These are phyloP conservation scores for Talaromyces wortmannii DNA, from an alignment of 495 filamentous ascomycete genomes.

Conservation along the genomic window DNA sequence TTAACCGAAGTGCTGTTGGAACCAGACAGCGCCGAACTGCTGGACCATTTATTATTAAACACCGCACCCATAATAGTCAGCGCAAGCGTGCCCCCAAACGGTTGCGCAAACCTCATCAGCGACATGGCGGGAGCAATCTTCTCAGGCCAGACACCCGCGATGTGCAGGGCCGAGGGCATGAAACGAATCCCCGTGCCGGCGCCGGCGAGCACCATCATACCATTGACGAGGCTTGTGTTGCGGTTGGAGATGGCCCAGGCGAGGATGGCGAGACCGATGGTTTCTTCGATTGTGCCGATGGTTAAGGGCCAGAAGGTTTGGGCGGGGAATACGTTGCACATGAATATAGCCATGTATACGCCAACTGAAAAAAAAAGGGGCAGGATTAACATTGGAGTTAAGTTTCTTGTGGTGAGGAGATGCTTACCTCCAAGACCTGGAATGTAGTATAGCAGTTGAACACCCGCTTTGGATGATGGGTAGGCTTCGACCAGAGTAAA, in stretches of 20 bases:
- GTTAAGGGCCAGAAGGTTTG: slow-evolving; percentile 47
- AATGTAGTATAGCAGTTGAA: slow-evolving; percentile 42
- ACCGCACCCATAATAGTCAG: slow-evolving; percentile 55
- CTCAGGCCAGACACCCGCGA: slow-evolving; percentile 43
- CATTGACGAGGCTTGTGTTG: slow-evolving; percentile 37
- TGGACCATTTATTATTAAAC: slow-evolving; percentile 44
- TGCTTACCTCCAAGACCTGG: slow-evolving; percentile 31
- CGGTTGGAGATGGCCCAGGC: slow-evolving; percentile 36
- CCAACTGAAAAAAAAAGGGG: slow-evolving; percentile 32
- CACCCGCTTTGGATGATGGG: slow-evolving; percentile 36
- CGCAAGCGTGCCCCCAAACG: slow-evolving; percentile 51
- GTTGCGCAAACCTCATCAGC: slow-evolving; percentile 40
- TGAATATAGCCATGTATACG: slow-evolving; percentile 44
- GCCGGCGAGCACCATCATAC: slow-evolving; percentile 54
- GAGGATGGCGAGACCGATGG: slow-evolving; percentile 39
- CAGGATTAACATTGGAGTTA: background rate
- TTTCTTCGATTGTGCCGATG: slow-evolving; percentile 38
- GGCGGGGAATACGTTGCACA: slow-evolving; percentile 48
- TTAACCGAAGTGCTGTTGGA: slow-evolving; percentile 2
- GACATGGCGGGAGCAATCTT: slow-evolving; percentile 44
- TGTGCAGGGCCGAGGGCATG: slow-evolving; percentile 46
- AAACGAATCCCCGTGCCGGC: slow-evolving; percentile 44
- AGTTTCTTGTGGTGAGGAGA: background rate
- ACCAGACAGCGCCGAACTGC: background rate
- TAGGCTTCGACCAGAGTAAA: slow-evolving; percentile 46